Conservation (phyloP, 345 rosid species). For the Gossypium stocksii region DNA sequence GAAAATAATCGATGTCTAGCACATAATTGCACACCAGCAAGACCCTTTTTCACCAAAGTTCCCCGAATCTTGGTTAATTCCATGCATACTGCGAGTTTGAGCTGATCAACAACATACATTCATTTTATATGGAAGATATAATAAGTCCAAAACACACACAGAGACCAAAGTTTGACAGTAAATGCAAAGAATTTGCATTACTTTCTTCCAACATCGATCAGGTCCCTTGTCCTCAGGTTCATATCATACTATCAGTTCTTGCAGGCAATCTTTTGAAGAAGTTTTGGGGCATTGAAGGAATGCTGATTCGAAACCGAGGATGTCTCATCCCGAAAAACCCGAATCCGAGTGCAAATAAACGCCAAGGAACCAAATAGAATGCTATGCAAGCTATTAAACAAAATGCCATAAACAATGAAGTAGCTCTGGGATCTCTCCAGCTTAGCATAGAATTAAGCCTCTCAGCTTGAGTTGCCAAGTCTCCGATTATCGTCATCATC, state of each 20-base stretch:
- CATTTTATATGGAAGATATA: too few species aligned
- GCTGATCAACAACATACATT: too few species aligned
- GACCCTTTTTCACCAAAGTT: too few species aligned
- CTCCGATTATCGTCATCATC: conserved; percentile 30
- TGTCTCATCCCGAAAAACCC: conserved; percentile 23
- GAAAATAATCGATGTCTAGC: too few species aligned
- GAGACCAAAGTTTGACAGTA: too few species aligned
- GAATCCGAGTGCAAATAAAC: background rate
- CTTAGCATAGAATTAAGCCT: conserved; percentile 25
- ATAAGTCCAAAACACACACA: too few species aligned
- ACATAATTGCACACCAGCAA: too few species aligned
- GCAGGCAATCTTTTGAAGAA: conserved; percentile 34
- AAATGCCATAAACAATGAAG: conserved; percentile 21
- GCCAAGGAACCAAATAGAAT: conserved; percentile 4
- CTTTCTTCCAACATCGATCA: too few species aligned
- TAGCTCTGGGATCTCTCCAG: conserved; percentile 47
- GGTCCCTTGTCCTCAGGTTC: background rate
- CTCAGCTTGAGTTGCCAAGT: conserved; percentile 39
- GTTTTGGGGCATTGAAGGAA: conserved; percentile 22
- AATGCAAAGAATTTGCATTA: too few species aligned
- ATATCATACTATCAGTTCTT: conserved; percentile 21
- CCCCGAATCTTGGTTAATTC: too few species aligned
- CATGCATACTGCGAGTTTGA: too few species aligned
- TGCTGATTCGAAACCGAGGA: conserved; percentile 11
- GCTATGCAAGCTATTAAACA: conserved; percentile 18